A percentile compares a stretch with the other conserved stretches of the same genome.
phyloP scores from a whole-genome alignment of 495 filamentous ascomycete species.

The Pyrenula massariospora region DNA sequence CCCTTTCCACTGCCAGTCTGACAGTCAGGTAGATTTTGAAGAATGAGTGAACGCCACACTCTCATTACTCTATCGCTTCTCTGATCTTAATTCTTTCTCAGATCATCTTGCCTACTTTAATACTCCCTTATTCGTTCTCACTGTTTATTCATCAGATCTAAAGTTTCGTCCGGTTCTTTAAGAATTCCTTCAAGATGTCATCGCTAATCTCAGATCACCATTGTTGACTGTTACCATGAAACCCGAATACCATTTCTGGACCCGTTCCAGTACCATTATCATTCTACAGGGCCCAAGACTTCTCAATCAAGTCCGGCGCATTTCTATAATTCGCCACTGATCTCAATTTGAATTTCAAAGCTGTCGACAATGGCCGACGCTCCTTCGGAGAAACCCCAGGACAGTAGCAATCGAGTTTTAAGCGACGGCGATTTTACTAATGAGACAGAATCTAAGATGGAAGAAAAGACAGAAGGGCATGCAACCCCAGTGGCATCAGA shows the following conservation, averaged over 20 bases:
- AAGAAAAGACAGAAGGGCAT: not conserved
- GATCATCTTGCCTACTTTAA: not conserved
- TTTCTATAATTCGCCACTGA: not conserved
- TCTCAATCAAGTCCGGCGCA: not conserved
- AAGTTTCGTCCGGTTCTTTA: not conserved
- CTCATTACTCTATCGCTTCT: not conserved
- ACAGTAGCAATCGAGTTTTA: not conserved
- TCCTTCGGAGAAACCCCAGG: not conserved
- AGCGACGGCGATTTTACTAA: not conserved
- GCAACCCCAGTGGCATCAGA: not conserved
- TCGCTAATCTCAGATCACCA: not conserved
- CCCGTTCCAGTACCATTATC: not conserved
- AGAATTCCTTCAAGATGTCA: not conserved
- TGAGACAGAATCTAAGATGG: not conserved
- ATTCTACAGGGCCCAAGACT: not conserved
- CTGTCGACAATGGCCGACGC: not conserved
- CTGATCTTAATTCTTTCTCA: not conserved
- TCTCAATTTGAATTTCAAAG: not conserved
- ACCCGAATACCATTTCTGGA: not conserved
- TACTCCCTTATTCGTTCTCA: not conserved
- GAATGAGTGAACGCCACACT: not conserved
- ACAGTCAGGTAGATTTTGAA: not conserved
- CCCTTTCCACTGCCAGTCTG: not conserved
- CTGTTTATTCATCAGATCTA: not conserved
- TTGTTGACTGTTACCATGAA: not conserved